Evolutionary conservation across 306 rosid species (phyloP), one percentile per base, ranked within the genome.

Genomic region (Cyclanthera cordifolia): DNA sequence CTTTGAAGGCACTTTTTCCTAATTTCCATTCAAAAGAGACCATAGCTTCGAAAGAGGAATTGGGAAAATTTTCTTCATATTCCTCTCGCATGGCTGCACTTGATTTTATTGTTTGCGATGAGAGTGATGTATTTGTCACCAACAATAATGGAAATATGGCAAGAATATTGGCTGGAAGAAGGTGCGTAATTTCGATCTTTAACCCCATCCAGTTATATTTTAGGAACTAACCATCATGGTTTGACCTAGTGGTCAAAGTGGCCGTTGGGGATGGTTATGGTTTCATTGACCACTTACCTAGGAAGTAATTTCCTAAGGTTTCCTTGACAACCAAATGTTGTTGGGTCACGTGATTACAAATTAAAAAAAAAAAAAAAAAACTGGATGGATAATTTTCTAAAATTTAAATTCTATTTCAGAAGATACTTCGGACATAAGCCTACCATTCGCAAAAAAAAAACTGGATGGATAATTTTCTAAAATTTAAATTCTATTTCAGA

Each of bases 41-140:
- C 53, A 76, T 94, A 82, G 87, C 97, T 63, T 72, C 88, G 45
- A 88, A 84, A 79, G 88, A 86, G 70, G 97, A 90, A 74, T 59
- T 94, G 79, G 86, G 83, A 54, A 82, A 90, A 70, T 94, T 88
- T 84, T 78, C 90, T 83, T 73, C 91, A 21, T 94, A 83, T 86
- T 94, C 99, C 78, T 88, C 99, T 83, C 99, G 99, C 70, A 90
- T 94, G 99, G 99, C 99, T 78, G 99, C 99, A 13, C 95, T 94
- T 39, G 99, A 94, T 76, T 94, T 90, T 76, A 78, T 86, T 59
- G 99, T 86, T 52, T 94, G 99, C 41, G 99, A 90, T 74, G 96
- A 85, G 82, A 90, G 99, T 37, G 97, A 94, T 74, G 96, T 94
- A 51, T 94, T 94, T 85, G 99, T 90, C 61, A 94, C 99, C 65